A percentile compares a stretch with the other conserved stretches of the same genome.
phyloP scores from a whole-genome alignment of 1,139 yeast species.

The Candida tetrigidarum region DNA sequence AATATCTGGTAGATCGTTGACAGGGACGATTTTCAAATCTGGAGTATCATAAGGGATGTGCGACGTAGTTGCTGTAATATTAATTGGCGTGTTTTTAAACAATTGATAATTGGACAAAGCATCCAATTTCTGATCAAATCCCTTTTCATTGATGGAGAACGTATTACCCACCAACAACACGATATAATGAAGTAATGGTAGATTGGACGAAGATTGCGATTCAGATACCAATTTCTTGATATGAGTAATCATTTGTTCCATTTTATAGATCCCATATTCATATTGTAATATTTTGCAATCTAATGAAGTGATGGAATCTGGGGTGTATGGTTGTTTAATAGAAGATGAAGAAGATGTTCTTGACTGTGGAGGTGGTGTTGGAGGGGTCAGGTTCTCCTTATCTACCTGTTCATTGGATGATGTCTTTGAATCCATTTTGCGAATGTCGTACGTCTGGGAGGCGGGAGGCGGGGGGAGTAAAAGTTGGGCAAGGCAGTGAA shows the following conservation, averaged over 20 bases:
- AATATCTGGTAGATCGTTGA: slow-evolving; percentile 34
- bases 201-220: slow-evolving; percentile 6
- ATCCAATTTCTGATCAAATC: slow-evolving; percentile 46
- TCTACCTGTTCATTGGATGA: background rate
- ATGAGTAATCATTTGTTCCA: slow-evolving; percentile 27
- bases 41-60: slow-evolving; percentile 47
- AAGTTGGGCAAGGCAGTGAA: too few species aligned
- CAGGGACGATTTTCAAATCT: slow-evolving; percentile 34
- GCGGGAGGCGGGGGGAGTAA: too few species aligned
- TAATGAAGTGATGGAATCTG: slow-evolving; percentile 16
- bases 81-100: slow-evolving; percentile 34
- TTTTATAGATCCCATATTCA: slow-evolving; percentile 41
- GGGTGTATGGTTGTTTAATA: slow-evolving; percentile 9
- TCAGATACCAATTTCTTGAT: slow-evolving; percentile 19
- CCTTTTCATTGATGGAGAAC: slow-evolving; percentile 54
- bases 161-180: slow-evolving; percentile 46
- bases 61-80: slow-evolving; percentile 39
- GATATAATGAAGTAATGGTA: slow-evolving; percentile 42
- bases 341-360: slow-evolving; percentile 5
- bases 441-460: background rate
- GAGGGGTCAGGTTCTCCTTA: background rate
- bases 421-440: slow-evolving; percentile 3
- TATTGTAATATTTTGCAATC: slow-evolving; percentile 38
- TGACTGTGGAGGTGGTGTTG: slow-evolving; percentile 1
- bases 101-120: slow-evolving; percentile 44